Evolutionary conservation across 2,329 filamentous ascomycete species (phyloP).

Genomic region (Nectriaceae sp.): DNA sequence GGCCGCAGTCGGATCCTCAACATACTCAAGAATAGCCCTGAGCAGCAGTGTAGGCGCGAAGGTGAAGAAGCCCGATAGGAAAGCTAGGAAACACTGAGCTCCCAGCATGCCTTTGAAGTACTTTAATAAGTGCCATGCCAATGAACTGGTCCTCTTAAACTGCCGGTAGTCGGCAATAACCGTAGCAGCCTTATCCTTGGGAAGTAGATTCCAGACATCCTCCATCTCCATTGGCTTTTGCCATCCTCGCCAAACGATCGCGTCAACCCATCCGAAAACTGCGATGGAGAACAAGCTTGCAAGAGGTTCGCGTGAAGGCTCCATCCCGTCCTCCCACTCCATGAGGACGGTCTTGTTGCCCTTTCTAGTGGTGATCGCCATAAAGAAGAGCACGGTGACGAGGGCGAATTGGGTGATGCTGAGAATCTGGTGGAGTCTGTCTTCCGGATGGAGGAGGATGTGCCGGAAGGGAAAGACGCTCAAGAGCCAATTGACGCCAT

Average conservation of each 20-base stretch:
- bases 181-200: constrained; percentile 82
- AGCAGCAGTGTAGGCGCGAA: constrained; percentile 91
- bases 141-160: constrained; percentile 75
- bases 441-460: constrained; percentile 74
- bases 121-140: constrained; percentile 78
- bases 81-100: constrained; percentile 78
- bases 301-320: constrained; percentile 83
- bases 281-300: constrained; percentile 87
- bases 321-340: constrained; percentile 85
- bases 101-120: constrained; percentile 81
- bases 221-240: constrained; percentile 78
- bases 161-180: constrained; percentile 84
- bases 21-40: constrained; percentile 88
- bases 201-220: constrained; percentile 88
- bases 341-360: constrained; percentile 88
- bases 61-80: constrained; percentile 77
- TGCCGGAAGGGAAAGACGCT: constrained; percentile 80
- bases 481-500: constrained; percentile 80
- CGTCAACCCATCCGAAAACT: constrained; percentile 89
- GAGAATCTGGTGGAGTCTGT: constrained; percentile 62
- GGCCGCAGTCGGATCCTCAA: constrained; percentile 72
- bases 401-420: constrained; percentile 75
- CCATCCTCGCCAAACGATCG: constrained; percentile 87
- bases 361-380: constrained; percentile 81
- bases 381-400: constrained; percentile 70